These are phyloP conservation scores for Brassica cretica DNA, from an alignment of 345 rosid species.

Conservation along the genomic window DNA sequence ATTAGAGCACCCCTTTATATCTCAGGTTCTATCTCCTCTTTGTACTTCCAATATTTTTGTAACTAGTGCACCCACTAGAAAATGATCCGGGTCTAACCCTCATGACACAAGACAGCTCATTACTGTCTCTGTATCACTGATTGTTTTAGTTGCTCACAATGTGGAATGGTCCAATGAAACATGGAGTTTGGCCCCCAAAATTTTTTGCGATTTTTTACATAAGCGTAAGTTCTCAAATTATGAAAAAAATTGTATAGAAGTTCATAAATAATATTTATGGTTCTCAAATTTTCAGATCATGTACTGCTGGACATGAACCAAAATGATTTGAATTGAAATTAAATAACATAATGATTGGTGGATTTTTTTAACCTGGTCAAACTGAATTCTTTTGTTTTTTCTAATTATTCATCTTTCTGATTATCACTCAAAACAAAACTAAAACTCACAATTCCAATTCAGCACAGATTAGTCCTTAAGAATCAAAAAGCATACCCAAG, in stretches of 20 bases:
- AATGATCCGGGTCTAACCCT: no score
- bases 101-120: not conserved
- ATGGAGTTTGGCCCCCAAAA: not conserved
- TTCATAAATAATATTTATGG: not conserved
- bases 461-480: not conserved
- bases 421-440: not conserved
- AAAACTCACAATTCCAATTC: not conserved
- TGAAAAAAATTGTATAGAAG: not conserved
- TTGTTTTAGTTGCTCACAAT: not conserved
- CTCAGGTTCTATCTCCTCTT: no score
- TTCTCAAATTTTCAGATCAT: not conserved
- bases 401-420: not conserved
- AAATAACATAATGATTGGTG: not conserved
- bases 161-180: not conserved
- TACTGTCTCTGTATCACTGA: not conserved
- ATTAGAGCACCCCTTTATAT: no score
- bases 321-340: not conserved
- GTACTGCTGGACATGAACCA: not conserved
- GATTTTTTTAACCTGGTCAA: not conserved
- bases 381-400: not conserved
- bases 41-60: no score
- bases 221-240: not conserved
- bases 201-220: no score
- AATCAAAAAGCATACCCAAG: not conserved
- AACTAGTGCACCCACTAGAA: no score